These are phyloP conservation scores for Orbilia quercus DNA, from an alignment of 2,329 filamentous ascomycete species.

Conservation along the genomic window DNA sequence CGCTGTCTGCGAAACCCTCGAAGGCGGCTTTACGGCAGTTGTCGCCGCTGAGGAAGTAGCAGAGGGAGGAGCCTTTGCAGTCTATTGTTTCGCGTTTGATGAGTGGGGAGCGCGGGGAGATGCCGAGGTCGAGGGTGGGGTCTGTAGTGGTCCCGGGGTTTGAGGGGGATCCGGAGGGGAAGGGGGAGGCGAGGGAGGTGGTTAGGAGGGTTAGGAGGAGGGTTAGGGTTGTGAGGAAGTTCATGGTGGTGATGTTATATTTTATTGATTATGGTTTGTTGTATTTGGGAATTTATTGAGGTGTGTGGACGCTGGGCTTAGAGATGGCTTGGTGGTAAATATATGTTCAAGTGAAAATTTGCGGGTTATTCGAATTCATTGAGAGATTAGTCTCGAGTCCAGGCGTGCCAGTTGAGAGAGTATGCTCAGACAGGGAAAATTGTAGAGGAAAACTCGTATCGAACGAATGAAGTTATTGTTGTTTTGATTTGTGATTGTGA, in stretches of 20 bases:
- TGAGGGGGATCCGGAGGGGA: not conserved
- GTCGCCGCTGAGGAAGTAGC: not conserved
- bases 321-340: too few species aligned
- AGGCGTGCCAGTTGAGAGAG: too few species aligned
- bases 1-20: constrained; percentile 14
- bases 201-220: not conserved
- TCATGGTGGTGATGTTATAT: constrained; percentile 1
- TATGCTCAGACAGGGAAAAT: not conserved
- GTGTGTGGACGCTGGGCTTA: too few species aligned
- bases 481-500: not conserved
- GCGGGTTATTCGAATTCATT: too few species aligned
- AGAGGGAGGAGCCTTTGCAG: constrained; percentile 32
- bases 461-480: not conserved
- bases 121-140: not conserved
- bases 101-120: not conserved
- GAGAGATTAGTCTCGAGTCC: too few species aligned
- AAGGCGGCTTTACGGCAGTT: constrained; percentile 12
- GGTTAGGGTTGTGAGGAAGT: constrained; percentile 2
- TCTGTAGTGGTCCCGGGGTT: not conserved
- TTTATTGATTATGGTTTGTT: too few species aligned
- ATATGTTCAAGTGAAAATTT: too few species aligned
- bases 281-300: too few species aligned
- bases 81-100: constrained; percentile 27
- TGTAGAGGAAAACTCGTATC: not conserved
- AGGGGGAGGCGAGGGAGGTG: constrained; percentile 1